Evolutionary conservation across 202 grass and related monocot species (phyloP), one percentile per base, ranked within the genome.

Genomic region (Digitaria exilis): DNA sequence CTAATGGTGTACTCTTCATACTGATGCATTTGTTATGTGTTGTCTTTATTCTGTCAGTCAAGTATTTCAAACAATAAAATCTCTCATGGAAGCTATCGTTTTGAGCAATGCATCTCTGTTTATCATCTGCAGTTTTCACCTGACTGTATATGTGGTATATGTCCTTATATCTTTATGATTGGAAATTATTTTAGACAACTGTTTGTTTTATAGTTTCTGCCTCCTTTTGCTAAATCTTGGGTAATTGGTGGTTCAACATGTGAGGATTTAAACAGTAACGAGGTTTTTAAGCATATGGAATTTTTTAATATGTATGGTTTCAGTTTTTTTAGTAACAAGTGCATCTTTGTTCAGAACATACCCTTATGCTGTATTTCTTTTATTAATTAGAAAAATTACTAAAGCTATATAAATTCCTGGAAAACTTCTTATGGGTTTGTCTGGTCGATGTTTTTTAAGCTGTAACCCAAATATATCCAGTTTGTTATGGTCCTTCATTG

Each of bases 361-460:
- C 67, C 50, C 3, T 68, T 32, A 16, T 31, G 57, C 16, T 34
- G 12, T 58, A 75, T 6, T 63, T n/a, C n/a, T 44, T 75, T 28
- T 71, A 37, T 71, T 31, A 76, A 37, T 84, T 69, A 46, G 64
- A 56, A 30, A 76, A 76, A 14, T 39, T 67, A n/a, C 12, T 57
- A 56, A 19, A 57, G 61, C 46, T 12, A 34, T 44, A 21, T 16
- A 16, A 29, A 29, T 29, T 71, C 26, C 67, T 70, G 42, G 4
- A 67, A 4, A 66, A 57, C 10, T 43, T 65, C 55, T 44, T 54
- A 51, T 55, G 46, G 31, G 15, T 66, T 75, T 28, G 12, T 70
- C 18, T 54, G 69, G 30, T 54, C 15, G n/a, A 39, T 55, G 44
- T 7, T 75, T n/a, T 48, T 75, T 28, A 71, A 31, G 17, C 70